These are phyloP conservation scores for Sextonia rubra DNA, from an alignment of 164 flowering plant genomes.

Conservation along the genomic window DNA sequence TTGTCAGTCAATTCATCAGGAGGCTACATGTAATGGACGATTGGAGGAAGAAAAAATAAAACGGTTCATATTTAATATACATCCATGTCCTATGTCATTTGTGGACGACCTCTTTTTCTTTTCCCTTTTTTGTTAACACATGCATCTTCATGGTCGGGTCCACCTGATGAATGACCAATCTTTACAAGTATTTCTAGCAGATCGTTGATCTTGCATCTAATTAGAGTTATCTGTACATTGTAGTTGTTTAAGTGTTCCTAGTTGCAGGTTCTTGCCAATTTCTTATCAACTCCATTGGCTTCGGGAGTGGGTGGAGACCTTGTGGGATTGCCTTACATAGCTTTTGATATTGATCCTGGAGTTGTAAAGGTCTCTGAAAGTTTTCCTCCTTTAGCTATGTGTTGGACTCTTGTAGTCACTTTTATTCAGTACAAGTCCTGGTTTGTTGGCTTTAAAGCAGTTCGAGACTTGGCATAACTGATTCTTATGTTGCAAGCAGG, in stretches of 20 bases:
- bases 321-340: slow-evolving; percentile 77
- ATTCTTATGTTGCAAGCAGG: slow-evolving; percentile 32
- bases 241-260: slow-evolving; percentile 9
- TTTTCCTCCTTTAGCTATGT: background rate
- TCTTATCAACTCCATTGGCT: slow-evolving; percentile 84
- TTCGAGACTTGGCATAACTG: background rate
- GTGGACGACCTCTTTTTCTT: background rate
- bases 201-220: background rate
- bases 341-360: slow-evolving; percentile 83
- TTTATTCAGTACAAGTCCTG: background rate
- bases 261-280: slow-evolving; percentile 87
- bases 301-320: slow-evolving; percentile 58
- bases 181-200: too few relatives aligned
- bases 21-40: background rate
- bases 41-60: background rate
- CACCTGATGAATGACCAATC: background rate
- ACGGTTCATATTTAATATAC: background rate
- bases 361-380: slow-evolving; percentile 75
- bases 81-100: too few relatives aligned
- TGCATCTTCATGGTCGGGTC: background rate
- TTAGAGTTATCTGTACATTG: slow-evolving; percentile 1
- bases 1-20: background rate
- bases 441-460: background rate
- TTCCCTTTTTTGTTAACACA: background rate
- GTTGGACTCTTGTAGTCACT: background rate